Evolutionary conservation across 306 rosid species (phyloP), one percentile per base, ranked within the genome.

Genomic region (Ochetophila trinervis): DNA sequence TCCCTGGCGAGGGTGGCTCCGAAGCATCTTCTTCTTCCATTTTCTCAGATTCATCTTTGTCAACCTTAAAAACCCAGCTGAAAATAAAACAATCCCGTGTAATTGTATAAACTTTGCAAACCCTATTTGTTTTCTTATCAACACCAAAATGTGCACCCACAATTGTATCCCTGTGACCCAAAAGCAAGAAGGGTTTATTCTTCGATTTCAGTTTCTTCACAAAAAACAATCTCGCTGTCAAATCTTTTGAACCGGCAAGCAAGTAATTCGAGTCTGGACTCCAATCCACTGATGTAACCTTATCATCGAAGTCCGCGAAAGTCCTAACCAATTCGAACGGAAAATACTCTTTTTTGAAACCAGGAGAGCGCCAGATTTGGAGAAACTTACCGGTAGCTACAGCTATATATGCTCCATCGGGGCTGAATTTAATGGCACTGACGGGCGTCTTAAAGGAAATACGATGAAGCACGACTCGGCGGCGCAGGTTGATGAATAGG

Each of bases 331-430:
- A 57, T 69, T 93, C 97, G 52, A 93, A 93, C 0, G 96, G 88
- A 51, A 83, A 93, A 45, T 58, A 90, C 48, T 86, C 91, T 30
- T 53, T 78, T 45, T 71, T 79, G 51, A 90, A 90, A 1, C 82
- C 97, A 1, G 99, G 97, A 0, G 96, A 84, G 8, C 91, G 79
- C 99, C 99, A 93, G 57, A 93, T 81, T 78, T 93, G 94, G 27
- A 93, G 67, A 48, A 90, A 73, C 57, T 88, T 93, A 3, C 99
- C 99, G 3, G 76, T 73, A 30, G 88, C 94, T 49, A 90, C 91
- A 6, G 97, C 99, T 5, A 93, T 88, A 47, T 55, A 61, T 0
- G 60, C 6, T 0, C 95, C 96, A 53, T 87, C 76, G 1, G 97
- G 94, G 57, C 91, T 82, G 76, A 93, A 93, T 7, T 74, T 60